Evolutionary conservation across 2,329 filamentous ascomycete genomes (phyloP).

Genomic region (Bisporella sp.): DNA sequence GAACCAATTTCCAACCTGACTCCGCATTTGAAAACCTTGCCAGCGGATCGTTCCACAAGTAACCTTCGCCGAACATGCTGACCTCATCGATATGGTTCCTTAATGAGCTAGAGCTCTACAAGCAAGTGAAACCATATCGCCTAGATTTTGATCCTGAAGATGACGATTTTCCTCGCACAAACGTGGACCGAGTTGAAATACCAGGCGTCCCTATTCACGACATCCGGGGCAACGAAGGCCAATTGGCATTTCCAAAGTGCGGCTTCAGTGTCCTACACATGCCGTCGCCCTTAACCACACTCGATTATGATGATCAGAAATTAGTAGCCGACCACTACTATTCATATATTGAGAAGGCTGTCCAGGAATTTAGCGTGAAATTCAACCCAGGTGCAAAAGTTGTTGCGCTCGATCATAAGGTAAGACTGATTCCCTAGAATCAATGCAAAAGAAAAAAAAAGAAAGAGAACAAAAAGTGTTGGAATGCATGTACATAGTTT

Average conservation of each 20-base stretch:
- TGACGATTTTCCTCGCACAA: constrained; percentile 1
- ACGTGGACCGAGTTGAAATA: background rate
- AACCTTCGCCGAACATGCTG: too few relatives aligned
- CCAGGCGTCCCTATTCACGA: constrained; percentile 1
- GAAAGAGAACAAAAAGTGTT: too few relatives aligned
- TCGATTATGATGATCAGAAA: constrained; percentile 1
- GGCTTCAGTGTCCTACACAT: constrained; percentile 1
- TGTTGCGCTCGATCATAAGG: too few relatives aligned
- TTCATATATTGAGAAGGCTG: background rate
- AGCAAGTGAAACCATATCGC: constrained; percentile 2
- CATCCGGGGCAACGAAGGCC: background rate
- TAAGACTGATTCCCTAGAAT: too few relatives aligned
- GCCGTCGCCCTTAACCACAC: background rate
- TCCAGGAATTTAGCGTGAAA: background rate
- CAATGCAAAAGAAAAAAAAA: too few relatives aligned
- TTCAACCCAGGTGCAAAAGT: too few relatives aligned
- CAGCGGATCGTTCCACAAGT: too few relatives aligned
- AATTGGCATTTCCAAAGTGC: background rate
- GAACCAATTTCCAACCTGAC: too few relatives aligned
- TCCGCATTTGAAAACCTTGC: too few relatives aligned
- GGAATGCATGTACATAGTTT: too few relatives aligned
- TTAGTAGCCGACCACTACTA: constrained; percentile 1
- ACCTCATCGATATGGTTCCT: too few relatives aligned
- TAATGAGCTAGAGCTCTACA: background rate
- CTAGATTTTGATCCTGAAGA: background rate